Conservation (phyloP, 345 rosid species). For the Passiflora organensis region DNA sequence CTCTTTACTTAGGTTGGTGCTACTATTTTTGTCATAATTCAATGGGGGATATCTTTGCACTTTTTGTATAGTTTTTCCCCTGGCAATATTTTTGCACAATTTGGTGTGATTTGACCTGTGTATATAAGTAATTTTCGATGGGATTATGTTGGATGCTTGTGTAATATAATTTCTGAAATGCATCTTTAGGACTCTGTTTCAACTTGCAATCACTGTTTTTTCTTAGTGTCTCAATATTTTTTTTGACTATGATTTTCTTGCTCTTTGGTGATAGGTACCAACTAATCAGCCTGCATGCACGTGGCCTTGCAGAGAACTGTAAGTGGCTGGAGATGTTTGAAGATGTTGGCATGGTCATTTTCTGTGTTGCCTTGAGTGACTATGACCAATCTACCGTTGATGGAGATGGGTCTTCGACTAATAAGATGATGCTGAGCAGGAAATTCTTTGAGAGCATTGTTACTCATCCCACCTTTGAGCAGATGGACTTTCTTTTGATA, state of each 20-base stretch:
- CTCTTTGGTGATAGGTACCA: constrained; percentile 55
- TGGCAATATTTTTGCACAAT: neutral
- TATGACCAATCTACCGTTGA: constrained; percentile 62
- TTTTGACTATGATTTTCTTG: neutral
- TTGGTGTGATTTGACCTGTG: too few species aligned
- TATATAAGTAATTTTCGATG: too few species aligned
- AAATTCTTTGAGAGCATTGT: constrained; percentile 82
- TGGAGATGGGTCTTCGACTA: constrained; percentile 39
- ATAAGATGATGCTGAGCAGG: constrained; percentile 72
- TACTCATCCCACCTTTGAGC: constrained; percentile 74
- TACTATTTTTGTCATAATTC: constrained; percentile 1
- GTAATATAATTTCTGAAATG: neutral
- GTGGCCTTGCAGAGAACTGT: constrained; percentile 90
- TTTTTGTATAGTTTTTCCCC: neutral
- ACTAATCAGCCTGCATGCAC: constrained; percentile 73
- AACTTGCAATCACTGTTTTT: too few species aligned
- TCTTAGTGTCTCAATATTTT: too few species aligned
- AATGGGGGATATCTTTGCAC: neutral
- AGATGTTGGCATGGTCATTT: constrained; percentile 87
- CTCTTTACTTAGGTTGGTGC: constrained; percentile 60
- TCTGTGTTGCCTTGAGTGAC: constrained; percentile 75
- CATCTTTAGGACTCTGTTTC: neutral
- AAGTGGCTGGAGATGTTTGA: constrained; percentile 99
- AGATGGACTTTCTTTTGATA: constrained; percentile 81
- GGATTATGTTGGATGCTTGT: neutral